phyloP scores from a whole-genome alignment of 2,329 filamentous ascomycete species.

The Talaromyces piceae region DNA sequence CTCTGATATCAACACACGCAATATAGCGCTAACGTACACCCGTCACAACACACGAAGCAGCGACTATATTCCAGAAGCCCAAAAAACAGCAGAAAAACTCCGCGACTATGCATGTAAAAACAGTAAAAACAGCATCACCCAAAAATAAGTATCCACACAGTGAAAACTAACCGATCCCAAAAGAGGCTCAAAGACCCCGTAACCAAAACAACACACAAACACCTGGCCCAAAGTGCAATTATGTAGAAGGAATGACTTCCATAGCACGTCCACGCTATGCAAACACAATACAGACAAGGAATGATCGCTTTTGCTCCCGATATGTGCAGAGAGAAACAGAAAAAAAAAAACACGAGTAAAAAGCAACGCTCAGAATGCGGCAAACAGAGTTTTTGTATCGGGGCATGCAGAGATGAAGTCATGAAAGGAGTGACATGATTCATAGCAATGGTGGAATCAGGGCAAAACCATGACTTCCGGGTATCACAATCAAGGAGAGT shows the following conservation, averaged over 20 bases:
- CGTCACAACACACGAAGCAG: background rate
- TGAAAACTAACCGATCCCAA: background rate
- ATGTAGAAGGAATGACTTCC: slow-evolving; percentile 14
- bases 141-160: background rate
- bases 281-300: slow-evolving; percentile 10
- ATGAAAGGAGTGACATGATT: slow-evolving; percentile 16
- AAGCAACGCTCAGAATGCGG: slow-evolving; percentile 9
- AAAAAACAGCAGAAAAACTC: background rate
- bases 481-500: slow-evolving; percentile 16
- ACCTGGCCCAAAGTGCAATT: slow-evolving; percentile 11
- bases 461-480: slow-evolving; percentile 8
- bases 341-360: background rate
- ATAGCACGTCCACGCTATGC: slow-evolving; percentile 15
- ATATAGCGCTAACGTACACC: background rate
- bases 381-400: slow-evolving; percentile 6
- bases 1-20: background rate
- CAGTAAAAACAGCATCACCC: background rate
- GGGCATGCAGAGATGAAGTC: slow-evolving; percentile 14
- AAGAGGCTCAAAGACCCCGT: background rate
- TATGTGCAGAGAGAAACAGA: slow-evolving; percentile 9
- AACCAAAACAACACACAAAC: slow-evolving; percentile 7
- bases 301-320: slow-evolving; percentile 14
- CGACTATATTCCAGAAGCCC: background rate
- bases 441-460: slow-evolving; percentile 14
- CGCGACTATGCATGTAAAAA: background rate